A percentile compares a stretch with the other conserved stretches of the same genome.
These are phyloP conservation scores for Aspergillus carbonarius DNA, from an alignment of 2,329 filamentous ascomycete genomes.

Conservation along the genomic window DNA sequence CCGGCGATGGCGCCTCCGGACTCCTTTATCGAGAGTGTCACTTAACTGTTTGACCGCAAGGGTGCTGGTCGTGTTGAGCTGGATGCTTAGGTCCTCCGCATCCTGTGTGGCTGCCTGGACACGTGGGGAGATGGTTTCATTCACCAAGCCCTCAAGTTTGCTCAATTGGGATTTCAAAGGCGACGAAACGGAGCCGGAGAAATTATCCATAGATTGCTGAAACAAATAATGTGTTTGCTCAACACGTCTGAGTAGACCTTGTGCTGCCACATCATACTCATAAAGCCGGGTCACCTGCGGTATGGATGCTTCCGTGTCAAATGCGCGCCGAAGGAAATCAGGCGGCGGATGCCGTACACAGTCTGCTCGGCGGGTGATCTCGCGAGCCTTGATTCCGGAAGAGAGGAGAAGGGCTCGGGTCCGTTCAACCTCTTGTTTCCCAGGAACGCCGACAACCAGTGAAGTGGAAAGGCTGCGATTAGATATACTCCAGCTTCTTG, in stretches of 20 bases:
- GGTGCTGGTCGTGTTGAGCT: conserved; percentile 73
- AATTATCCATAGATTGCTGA: conserved; percentile 45
- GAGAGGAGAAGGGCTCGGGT: conserved; percentile 73
- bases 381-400: conserved; percentile 85
- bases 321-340: conserved; percentile 34
- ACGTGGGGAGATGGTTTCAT: conserved; percentile 53
- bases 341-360: conserved; percentile 40
- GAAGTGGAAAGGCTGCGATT: conserved; percentile 45
- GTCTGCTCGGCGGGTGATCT: conserved; percentile 68
- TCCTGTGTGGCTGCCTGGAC: conserved; percentile 71
- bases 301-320: conserved; percentile 32
- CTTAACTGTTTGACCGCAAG: conserved; percentile 77
- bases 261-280: conserved; percentile 55
- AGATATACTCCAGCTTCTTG: conserved; percentile 60
- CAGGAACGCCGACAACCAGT: conserved; percentile 45
- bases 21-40: conserved; percentile 68
- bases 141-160: conserved; percentile 47
- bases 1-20: conserved; percentile 71
- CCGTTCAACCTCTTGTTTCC: conserved; percentile 75
- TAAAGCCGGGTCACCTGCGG: conserved; percentile 48
- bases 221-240: conserved; percentile 47
- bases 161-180: conserved; percentile 47
- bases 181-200: conserved; percentile 47
- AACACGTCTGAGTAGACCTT: conserved; percentile 50
- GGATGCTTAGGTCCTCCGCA: conserved; percentile 73